Conservation (phyloP, 805 yeast genomes). For the Phaffomyces opuntiae region DNA sequence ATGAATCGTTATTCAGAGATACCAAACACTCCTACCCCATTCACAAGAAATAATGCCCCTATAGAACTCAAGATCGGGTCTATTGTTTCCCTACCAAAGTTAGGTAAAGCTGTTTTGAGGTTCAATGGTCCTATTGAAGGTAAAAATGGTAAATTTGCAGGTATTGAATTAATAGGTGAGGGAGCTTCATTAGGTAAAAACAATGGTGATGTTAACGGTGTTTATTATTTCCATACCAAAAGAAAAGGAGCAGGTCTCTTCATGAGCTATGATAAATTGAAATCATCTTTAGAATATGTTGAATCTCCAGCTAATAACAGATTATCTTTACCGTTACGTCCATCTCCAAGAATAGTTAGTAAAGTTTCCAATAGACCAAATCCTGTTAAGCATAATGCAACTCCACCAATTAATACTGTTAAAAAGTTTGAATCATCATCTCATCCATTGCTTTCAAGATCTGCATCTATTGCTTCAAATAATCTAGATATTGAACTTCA, state of each 20-base stretch:
- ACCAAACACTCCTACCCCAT: slow-evolving; percentile 21
- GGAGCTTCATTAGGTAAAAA: slow-evolving; percentile 68
- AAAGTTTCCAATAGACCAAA: slow-evolving; percentile 13
- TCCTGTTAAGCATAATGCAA: not conserved
- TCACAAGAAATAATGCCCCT: slow-evolving; percentile 4
- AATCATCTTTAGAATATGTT: slow-evolving; percentile 9
- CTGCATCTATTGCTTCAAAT: slow-evolving; percentile 1
- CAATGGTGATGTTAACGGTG: slow-evolving; percentile 74
- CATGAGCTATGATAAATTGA: slow-evolving; percentile 45
- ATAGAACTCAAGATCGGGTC: slow-evolving; percentile 15
- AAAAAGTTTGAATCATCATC: not conserved
- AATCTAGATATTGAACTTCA: slow-evolving; percentile 16
- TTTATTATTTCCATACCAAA: slow-evolving; percentile 57
- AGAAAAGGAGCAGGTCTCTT: slow-evolving; percentile 70
- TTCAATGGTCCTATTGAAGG: slow-evolving; percentile 70
- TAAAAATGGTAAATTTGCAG: slow-evolving; percentile 75
- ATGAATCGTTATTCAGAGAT: slow-evolving; percentile 22
- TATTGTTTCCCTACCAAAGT: slow-evolving; percentile 48
- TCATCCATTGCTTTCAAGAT: slow-evolving; percentile 1
- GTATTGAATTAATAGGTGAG: slow-evolving; percentile 75
- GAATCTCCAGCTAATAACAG: slow-evolving; percentile 13
- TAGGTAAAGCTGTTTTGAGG: slow-evolving; percentile 59
- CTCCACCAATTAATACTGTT: slow-evolving; percentile 5
- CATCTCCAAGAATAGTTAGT: slow-evolving; percentile 7
- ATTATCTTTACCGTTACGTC: not conserved